A percentile compares a stretch with the other conserved stretches of the same genome.
phyloP scores from a whole-genome alignment of 495 filamentous ascomycete genomes.

The Lepidopterella palustris region DNA sequence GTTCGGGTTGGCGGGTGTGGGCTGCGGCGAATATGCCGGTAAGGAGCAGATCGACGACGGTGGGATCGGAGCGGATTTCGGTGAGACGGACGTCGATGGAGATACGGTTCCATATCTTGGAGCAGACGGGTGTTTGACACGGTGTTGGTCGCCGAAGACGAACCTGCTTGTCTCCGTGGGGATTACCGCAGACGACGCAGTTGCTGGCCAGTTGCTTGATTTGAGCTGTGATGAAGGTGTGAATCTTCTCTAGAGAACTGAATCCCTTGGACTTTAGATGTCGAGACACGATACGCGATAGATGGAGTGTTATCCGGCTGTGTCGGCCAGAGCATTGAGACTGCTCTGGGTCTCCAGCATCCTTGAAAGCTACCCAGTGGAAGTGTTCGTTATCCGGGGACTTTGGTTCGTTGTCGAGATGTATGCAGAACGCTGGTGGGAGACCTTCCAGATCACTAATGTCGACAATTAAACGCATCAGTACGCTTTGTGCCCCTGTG shows the following conservation, averaged over 20 bases:
- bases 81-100: conserved; percentile 19
- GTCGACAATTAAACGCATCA: conserved; percentile 12
- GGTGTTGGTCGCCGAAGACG: conserved; percentile 22
- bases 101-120: conserved; percentile 7
- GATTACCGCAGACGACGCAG: conserved; percentile 29
- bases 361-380: conserved; percentile 6
- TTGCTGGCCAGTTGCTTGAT: conserved; percentile 3
- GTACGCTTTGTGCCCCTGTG: conserved; percentile 12
- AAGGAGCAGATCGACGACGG: conserved; percentile 25
- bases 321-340: conserved; percentile 2
- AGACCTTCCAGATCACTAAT: background rate
- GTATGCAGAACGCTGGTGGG: conserved; percentile 25
- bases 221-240: conserved; percentile 1
- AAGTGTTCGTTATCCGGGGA: conserved; percentile 5
- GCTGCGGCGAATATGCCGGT: conserved; percentile 25
- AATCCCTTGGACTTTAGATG: no score
- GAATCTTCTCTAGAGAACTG: conserved; percentile 5
- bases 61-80: conserved; percentile 19
- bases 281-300: conserved; percentile 17
- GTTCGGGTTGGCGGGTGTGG: conserved; percentile 11
- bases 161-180: conserved; percentile 3
- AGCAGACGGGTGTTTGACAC: conserved; percentile 18
- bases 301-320: conserved; percentile 20
- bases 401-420: conserved; percentile 22
- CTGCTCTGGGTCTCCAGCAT: background rate